These are phyloP conservation scores for Phytophthora foliorum DNA, from an alignment of 352 stramenopile genomes.

Conservation along the genomic window DNA sequence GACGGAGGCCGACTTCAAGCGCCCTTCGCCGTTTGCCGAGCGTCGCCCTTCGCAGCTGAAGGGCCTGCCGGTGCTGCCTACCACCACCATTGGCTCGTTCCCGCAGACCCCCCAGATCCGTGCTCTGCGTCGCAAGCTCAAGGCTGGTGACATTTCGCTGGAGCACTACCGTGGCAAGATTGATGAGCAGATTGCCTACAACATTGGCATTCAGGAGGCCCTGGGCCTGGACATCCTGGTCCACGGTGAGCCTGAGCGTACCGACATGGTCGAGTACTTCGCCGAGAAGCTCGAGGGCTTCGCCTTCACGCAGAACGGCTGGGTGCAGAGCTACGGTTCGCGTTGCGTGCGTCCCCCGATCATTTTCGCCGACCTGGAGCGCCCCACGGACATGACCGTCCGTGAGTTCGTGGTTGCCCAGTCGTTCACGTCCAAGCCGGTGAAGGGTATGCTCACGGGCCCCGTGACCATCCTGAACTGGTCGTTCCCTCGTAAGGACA, in stretches of 20 bases:
- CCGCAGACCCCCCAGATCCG: slow-evolving; percentile 94
- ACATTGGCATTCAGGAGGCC: slow-evolving; percentile 93
- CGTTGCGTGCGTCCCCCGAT: slow-evolving; percentile 94
- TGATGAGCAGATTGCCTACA: slow-evolving; percentile 93
- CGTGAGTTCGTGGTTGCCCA: slow-evolving; percentile 93
- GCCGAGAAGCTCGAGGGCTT: slow-evolving; percentile 94
- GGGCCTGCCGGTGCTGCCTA: slow-evolving; percentile 85
- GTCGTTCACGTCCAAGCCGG: slow-evolving; percentile 89
- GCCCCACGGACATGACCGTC: slow-evolving; percentile 90
- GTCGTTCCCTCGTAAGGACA: slow-evolving; percentile 94
- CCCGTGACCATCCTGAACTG: slow-evolving; percentile 96
- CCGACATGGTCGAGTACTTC: slow-evolving; percentile 97
- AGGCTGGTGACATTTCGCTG: slow-evolving; percentile 80
- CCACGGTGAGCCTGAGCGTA: slow-evolving; percentile 94
- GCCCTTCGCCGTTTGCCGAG: slow-evolving; percentile 82
- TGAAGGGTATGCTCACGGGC: slow-evolving; percentile 96
- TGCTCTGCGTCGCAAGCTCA: slow-evolving; percentile 80
- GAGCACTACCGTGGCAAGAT: slow-evolving; percentile 88
- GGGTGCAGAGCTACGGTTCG: slow-evolving; percentile 95
- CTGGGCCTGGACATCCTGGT: slow-evolving; percentile 95
- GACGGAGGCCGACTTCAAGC: slow-evolving; percentile 81
- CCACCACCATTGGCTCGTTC: slow-evolving; percentile 96
- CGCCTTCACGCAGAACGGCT: slow-evolving; percentile 93
- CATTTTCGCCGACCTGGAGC: slow-evolving; percentile 91
- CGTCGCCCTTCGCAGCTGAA: slow-evolving; percentile 80